Evolutionary conservation across 2,329 filamentous ascomycete species (phyloP).

Genomic region (Cordyceps pruinosa): DNA sequence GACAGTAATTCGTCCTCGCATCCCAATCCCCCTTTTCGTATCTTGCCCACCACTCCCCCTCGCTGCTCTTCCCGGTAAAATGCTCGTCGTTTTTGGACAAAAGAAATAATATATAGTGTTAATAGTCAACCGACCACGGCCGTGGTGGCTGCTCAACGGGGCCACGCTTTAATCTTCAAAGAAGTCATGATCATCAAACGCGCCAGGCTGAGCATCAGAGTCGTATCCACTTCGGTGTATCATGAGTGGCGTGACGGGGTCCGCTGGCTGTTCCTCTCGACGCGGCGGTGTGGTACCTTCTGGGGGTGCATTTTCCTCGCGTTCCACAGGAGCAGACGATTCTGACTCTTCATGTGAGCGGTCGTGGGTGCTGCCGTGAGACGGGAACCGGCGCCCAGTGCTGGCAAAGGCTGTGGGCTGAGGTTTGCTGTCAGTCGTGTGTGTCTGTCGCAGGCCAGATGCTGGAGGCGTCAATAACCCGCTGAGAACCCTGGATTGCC

Average conservation of each 20-base stretch:
- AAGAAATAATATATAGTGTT: slow-evolving; percentile 17
- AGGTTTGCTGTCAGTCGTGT: slow-evolving; percentile 33
- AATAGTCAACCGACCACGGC: slow-evolving; percentile 3
- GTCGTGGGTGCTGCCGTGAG: slow-evolving; percentile 29
- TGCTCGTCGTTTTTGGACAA: too few relatives aligned
- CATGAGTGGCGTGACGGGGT: slow-evolving; percentile 55
- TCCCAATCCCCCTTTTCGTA: background rate
- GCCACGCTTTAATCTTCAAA: slow-evolving; percentile 37
- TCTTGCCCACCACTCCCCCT: background rate
- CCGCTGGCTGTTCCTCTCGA: slow-evolving; percentile 27
- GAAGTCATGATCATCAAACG: slow-evolving; percentile 54
- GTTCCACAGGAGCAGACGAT: slow-evolving; percentile 18
- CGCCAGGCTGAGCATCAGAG: slow-evolving; percentile 51
- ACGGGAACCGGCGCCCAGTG: slow-evolving; percentile 52
- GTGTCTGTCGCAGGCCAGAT: slow-evolving; percentile 60
- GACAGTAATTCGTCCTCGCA: background rate
- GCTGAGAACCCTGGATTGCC: slow-evolving; percentile 50
- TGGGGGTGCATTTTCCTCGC: slow-evolving; percentile 30
- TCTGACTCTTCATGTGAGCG: slow-evolving; percentile 25
- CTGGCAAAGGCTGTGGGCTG: slow-evolving; percentile 56
- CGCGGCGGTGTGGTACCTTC: slow-evolving; percentile 38
- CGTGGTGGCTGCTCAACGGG: background rate
- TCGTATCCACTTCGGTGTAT: slow-evolving; percentile 54
- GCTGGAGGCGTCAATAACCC: slow-evolving; percentile 87
- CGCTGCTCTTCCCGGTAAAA: background rate